Evolutionary conservation across 2,329 filamentous ascomycete species (phyloP).

Genomic region (Colletotrichum trifolii): DNA sequence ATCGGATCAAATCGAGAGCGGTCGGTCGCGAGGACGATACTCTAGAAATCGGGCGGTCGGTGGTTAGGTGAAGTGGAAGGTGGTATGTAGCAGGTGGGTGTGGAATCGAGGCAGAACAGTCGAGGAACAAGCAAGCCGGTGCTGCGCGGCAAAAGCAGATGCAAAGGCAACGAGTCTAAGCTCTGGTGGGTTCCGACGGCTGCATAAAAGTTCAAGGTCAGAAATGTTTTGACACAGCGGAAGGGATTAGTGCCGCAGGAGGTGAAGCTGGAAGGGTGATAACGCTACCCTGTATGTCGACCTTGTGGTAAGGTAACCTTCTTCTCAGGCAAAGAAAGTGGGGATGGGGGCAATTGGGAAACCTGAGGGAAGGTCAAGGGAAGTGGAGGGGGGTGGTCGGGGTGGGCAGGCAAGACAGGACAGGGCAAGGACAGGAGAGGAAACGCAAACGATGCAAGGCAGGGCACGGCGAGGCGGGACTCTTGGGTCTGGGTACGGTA

Average conservation of each 20-base stretch:
- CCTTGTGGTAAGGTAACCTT: conserved; percentile 17
- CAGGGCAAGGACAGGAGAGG: too few relatives aligned
- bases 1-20: conserved; percentile 9
- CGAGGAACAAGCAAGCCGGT: conserved; percentile 12
- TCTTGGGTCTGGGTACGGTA: neutral
- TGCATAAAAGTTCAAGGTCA: conserved; percentile 49
- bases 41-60: conserved; percentile 8
- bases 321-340: conserved; percentile 37
- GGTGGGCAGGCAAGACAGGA: conserved; percentile 17
- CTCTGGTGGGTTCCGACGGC: conserved; percentile 43
- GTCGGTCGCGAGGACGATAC: conserved; percentile 10
- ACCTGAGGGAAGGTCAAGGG: conserved; percentile 32
- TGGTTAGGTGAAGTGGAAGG: conserved; percentile 13
- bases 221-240: conserved; percentile 52
- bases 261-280: conserved; percentile 41
- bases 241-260: conserved; percentile 52
- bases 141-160: conserved; percentile 18
- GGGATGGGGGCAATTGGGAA: conserved; percentile 36
- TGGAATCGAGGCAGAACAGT: conserved; percentile 17
- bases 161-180: conserved; percentile 29
- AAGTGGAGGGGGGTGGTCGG: conserved; percentile 35
- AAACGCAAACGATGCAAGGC: too few relatives aligned
- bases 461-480: too few relatives aligned
- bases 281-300: conserved; percentile 31
- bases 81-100: conserved; percentile 19